Conservation (phyloP, 768 basidiomycete species). For the Collybiopsis confluens region DNA sequence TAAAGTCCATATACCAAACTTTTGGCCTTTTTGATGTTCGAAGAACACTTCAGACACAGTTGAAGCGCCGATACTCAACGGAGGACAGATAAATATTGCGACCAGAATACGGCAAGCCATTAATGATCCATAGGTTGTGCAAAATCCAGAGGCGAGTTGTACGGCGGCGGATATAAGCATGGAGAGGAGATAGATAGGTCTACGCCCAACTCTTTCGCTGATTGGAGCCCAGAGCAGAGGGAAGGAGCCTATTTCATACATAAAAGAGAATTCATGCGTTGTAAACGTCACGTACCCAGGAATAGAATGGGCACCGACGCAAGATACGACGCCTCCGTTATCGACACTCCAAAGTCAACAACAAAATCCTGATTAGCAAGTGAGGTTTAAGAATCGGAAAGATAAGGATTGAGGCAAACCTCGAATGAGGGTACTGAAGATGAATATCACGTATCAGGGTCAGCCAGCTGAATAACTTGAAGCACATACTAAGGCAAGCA, state of each 20-base stretch:
- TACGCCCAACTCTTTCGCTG: neutral
- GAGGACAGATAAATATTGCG: neutral
- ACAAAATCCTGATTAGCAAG: neutral
- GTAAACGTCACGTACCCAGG: neutral
- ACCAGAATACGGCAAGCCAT: neutral
- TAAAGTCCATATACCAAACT: slow-evolving; percentile 2
- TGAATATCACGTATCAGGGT: neutral
- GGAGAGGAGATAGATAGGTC: slow-evolving; percentile 4
- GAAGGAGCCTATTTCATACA: neutral
- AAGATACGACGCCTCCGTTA: slow-evolving; percentile 3
- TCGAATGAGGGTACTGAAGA: slow-evolving; percentile 3
- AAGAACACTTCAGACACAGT: slow-evolving; percentile 5
- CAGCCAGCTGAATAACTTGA: no score
- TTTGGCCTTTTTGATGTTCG: slow-evolving; percentile 1
- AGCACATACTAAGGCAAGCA: neutral
- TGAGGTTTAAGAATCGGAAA: neutral
- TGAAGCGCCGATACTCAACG: slow-evolving; percentile 1
- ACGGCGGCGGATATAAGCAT: slow-evolving; percentile 2
- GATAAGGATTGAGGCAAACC: neutral
- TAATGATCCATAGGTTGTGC: neutral
- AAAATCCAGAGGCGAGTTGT: slow-evolving; percentile 4
- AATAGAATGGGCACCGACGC: neutral
- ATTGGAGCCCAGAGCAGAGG: slow-evolving; percentile 2
- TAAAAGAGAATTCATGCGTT: neutral
- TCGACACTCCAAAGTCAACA: neutral